Conservation (phyloP, 2,329 filamentous ascomycete genomes). For the Trichophyton equinum region DNA sequence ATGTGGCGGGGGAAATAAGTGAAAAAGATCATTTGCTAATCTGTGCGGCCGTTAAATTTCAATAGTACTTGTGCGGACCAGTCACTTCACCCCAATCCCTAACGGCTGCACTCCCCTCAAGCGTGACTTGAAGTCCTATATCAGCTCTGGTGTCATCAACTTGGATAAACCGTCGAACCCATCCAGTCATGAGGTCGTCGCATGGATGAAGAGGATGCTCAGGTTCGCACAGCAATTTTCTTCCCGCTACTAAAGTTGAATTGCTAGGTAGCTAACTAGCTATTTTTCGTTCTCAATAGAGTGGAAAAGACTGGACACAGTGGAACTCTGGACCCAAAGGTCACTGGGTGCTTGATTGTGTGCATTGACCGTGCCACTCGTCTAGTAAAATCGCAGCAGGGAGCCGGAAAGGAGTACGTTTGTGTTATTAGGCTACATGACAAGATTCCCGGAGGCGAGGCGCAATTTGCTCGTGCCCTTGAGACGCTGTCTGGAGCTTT, state of each 20-base stretch:
- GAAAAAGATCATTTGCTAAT: neutral
- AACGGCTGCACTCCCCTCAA: constrained; percentile 82
- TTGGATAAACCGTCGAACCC: constrained; percentile 96
- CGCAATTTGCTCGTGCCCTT: constrained; percentile 82
- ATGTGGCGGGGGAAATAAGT: neutral
- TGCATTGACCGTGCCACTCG: constrained; percentile 94
- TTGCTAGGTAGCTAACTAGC: neutral
- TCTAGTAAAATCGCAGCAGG: constrained; percentile 97
- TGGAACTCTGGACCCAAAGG: constrained; percentile 94
- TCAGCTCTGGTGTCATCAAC: constrained; percentile 96
- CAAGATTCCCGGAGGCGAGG: constrained; percentile 83
- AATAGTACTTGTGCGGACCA: constrained; percentile 77
- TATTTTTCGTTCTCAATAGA: constrained; percentile 31
- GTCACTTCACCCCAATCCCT: constrained; percentile 93
- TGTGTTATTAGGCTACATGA: constrained; percentile 91
- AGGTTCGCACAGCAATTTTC: constrained; percentile 42
- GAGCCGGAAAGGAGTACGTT: constrained; percentile 98
- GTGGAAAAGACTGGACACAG: constrained; percentile 97
- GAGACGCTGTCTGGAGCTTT: constrained; percentile 94
- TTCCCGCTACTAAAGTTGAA: neutral
- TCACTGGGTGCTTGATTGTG: constrained; percentile 89
- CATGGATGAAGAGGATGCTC: constrained; percentile 97
- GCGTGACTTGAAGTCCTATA: constrained; percentile 92
- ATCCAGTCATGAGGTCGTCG: constrained; percentile 95
- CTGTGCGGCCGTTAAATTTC: constrained; percentile 1